Evolutionary conservation across 2,329 filamentous ascomycete species (phyloP), one percentile per base, ranked within the genome.

Genomic region (Aurifilum marmelostoma): DNA sequence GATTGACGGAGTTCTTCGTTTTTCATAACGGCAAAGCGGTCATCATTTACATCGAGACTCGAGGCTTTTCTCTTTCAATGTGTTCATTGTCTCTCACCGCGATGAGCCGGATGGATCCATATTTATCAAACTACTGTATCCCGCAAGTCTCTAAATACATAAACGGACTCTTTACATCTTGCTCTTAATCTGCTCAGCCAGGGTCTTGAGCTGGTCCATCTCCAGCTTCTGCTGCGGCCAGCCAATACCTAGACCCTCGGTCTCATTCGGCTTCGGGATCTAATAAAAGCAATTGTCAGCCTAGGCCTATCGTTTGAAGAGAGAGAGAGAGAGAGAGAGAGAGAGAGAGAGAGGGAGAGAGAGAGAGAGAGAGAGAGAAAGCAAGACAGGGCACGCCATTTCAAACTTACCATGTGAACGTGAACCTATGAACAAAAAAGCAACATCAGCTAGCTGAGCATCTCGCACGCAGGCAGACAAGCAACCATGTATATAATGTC

Each of bases 221-320:
- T 97, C 90, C 1, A 87, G 86, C 71, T 84, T 80, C 80, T 92
- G 87, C 72, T 89, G 83, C 27, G 94, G 93, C 96, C 96, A 99
- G 43, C 82, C 79, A 74, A 98, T 85, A 5, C 87, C 89, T 65
- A 99, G 83, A 8, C 96, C 96, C 79, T 98, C 92, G 47, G 84
- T 77, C 75, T 90, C 83, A 76, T 93, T 97, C 65, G 96, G 95
- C 85, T 99, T 99, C 47, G 96, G 96, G 72, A 99, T 99, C 91
- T 93, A 73, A 47, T 8, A 27, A 2, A 59, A 6, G 11, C 2
- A 3, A 34, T 63, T 1, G 14, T 63, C 27, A 63, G 61, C 61
- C 12, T 2, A 11, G 5, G 18, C 32, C 4, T 9, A 59, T 2
- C 21, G 3, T 16, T 12, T 39, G 27, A 47, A 11, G 11, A 34